Evolutionary conservation across 2,329 filamentous ascomycete genomes (phyloP).

Genomic region (Fusarium concolor): DNA sequence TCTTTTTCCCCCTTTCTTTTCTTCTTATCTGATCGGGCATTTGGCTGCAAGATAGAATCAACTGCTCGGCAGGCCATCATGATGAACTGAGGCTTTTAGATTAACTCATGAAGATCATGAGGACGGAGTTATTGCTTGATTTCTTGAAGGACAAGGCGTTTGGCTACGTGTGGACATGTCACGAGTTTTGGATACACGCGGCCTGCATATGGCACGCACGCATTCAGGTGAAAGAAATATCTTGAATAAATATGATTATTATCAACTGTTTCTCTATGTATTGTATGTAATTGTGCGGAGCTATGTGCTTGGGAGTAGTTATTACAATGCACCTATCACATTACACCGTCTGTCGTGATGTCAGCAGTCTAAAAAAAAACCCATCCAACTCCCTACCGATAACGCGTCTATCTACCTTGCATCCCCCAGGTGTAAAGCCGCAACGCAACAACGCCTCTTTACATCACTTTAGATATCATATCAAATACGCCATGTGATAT

Average conservation of each 20-base stretch:
- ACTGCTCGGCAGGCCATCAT: background rate
- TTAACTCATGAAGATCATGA: conserved; percentile 16
- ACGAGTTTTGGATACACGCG: background rate
- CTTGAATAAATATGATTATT: background rate
- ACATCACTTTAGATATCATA: conserved; percentile 6
- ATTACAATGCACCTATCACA: conserved; percentile 21
- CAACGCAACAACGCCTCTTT: conserved; percentile 8
- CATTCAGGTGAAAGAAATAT: conserved; percentile 17
- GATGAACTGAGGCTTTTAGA: background rate
- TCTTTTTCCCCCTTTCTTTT: background rate
- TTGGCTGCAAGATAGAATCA: background rate
- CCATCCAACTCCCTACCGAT: conserved; percentile 30
- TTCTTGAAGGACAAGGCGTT: conserved; percentile 25
- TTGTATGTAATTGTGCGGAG: background rate
- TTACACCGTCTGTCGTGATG: conserved; percentile 36
- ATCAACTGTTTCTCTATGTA: background rate
- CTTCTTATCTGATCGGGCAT: background rate
- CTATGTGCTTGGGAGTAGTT: background rate
- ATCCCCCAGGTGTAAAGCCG: conserved; percentile 25
- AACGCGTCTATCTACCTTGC: conserved; percentile 41
- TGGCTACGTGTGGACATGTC: conserved; percentile 1
- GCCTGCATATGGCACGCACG: background rate
- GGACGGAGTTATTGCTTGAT: conserved; percentile 18
- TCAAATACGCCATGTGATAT: conserved; percentile 39
- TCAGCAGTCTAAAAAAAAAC: conserved; percentile 43